These are phyloP conservation scores for Syncephalastrum monosporum DNA, from an alignment of 371 early-diverging fungal genomes.

Conservation along the genomic window DNA sequence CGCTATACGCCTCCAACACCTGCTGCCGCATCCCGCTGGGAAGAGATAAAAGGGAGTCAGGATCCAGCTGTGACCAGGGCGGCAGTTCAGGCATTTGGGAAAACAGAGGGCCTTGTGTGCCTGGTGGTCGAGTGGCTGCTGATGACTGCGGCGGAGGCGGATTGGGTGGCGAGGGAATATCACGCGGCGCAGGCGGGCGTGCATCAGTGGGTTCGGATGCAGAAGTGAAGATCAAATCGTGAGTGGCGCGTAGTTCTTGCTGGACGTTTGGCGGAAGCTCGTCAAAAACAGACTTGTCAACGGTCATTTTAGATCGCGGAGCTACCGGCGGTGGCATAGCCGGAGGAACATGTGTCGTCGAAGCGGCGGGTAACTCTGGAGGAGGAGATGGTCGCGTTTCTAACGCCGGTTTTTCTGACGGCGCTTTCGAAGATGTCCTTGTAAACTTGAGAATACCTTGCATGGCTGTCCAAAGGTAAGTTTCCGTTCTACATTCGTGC, in stretches of 20 bases:
- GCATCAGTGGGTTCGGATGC: background rate
- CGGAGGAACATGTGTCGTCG: slow-evolving; percentile 9
- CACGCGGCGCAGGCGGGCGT: background rate
- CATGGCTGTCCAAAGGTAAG: no score
- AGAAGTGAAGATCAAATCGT: slow-evolving; percentile 4
- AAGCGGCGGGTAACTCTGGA: background rate
- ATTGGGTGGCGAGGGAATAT: slow-evolving; percentile 17
- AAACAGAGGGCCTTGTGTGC: background rate
- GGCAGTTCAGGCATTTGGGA: slow-evolving; percentile 28
- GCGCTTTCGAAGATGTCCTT: background rate
- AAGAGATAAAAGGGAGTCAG: slow-evolving; percentile 36
- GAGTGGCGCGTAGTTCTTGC: slow-evolving; percentile 16
- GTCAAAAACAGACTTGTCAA: slow-evolving; percentile 20
- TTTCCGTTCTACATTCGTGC: background rate
- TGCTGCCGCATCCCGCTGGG: slow-evolving; percentile 40
- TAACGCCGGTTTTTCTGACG: background rate
- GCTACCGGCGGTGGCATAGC: slow-evolving; percentile 8
- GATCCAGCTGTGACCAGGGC: slow-evolving; percentile 57
- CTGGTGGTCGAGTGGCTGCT: background rate
- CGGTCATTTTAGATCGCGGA: slow-evolving; percentile 14
- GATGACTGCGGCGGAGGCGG: background rate
- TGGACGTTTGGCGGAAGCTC: slow-evolving; percentile 29
- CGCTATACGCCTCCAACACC: slow-evolving; percentile 40
- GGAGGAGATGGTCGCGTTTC: slow-evolving; percentile 12
- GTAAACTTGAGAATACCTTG: no score